These are phyloP conservation scores for Holtermannia corniformis DNA, from an alignment of 768 basidiomycete species.

Conservation along the genomic window DNA sequence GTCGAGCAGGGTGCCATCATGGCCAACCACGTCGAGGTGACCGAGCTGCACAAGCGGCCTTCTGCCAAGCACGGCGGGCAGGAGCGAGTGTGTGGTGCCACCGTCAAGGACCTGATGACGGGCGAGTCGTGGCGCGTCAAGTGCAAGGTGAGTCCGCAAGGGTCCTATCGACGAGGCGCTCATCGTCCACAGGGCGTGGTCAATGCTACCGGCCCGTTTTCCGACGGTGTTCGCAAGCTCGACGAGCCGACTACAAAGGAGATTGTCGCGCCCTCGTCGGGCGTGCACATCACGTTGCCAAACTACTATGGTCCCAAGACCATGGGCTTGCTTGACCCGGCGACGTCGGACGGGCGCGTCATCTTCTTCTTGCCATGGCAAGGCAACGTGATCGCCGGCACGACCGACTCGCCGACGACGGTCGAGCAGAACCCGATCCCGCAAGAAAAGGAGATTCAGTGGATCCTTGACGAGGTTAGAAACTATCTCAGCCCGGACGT, in stretches of 20 bases:
- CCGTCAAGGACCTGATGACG: slow-evolving; percentile 69
- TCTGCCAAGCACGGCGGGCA: slow-evolving; percentile 37
- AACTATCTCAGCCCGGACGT: slow-evolving; percentile 85
- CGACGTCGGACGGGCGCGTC: slow-evolving; percentile 90
- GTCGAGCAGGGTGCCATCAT: slow-evolving; percentile 81
- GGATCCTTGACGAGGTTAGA: slow-evolving; percentile 89
- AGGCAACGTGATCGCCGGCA: slow-evolving; percentile 93
- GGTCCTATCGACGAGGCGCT: background rate
- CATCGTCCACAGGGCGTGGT: slow-evolving; percentile 63
- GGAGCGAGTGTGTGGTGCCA: slow-evolving; percentile 63
- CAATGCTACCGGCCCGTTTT: slow-evolving; percentile 94
- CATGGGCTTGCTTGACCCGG: slow-evolving; percentile 91
- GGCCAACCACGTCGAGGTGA: slow-evolving; percentile 84
- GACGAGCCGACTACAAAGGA: slow-evolving; percentile 54
- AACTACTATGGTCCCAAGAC: slow-evolving; percentile 87
- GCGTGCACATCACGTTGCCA: slow-evolving; percentile 91
- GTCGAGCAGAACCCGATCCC: slow-evolving; percentile 70
- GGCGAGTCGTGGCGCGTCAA: slow-evolving; percentile 72
- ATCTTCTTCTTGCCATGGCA: slow-evolving; percentile 99
- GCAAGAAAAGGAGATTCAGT: slow-evolving; percentile 86
- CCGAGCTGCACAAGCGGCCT: slow-evolving; percentile 56
- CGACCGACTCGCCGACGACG: slow-evolving; percentile 73
- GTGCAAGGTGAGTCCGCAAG: slow-evolving; percentile 52
- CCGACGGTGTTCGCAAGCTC: slow-evolving; percentile 71
- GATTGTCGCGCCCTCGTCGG: slow-evolving; percentile 86